Percentiles rank a stretch among this genome's conserved stretches.
These are phyloP conservation scores for Byssothecium circinans DNA, from an alignment of 2,329 filamentous ascomycete species.

Conservation along the genomic window DNA sequence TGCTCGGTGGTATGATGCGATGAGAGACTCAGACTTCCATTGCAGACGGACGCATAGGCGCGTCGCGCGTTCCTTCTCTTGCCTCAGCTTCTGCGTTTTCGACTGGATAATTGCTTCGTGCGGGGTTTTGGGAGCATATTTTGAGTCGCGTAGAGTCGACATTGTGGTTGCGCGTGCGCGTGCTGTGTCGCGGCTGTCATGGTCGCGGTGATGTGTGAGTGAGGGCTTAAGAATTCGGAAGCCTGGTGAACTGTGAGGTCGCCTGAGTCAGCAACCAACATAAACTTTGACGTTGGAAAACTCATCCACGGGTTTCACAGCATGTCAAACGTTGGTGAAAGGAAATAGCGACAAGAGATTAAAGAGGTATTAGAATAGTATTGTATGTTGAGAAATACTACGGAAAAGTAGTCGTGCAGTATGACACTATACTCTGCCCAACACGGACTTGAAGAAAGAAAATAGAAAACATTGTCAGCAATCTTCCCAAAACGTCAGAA, in stretches of 20 bases:
- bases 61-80: conserved; percentile 32
- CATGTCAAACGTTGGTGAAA: no score
- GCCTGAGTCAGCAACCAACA: not conserved
- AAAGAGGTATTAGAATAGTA: no score
- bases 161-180: not conserved
- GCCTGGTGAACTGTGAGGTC: not conserved
- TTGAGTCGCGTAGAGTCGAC: conserved; percentile 23
- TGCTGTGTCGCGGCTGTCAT: not conserved
- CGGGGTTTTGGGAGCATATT: conserved; percentile 35
- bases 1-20: conserved; percentile 32
- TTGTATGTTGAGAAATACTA: no score
- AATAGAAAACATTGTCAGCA: no score
- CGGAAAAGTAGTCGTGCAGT: no score
- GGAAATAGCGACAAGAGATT: no score
- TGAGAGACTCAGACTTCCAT: conserved; percentile 42
- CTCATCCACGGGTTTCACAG: no score
- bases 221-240: not conserved
- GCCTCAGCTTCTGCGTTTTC: conserved; percentile 28
- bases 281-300: no score
- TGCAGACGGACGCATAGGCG: conserved; percentile 31
- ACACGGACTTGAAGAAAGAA: no score
- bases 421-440: no score
- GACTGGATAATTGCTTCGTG: conserved; percentile 27
- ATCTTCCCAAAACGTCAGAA: no score
- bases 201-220: not conserved